phyloP scores from a whole-genome alignment of 2,329 filamentous ascomycete genomes.

The Epichloe baconii region DNA sequence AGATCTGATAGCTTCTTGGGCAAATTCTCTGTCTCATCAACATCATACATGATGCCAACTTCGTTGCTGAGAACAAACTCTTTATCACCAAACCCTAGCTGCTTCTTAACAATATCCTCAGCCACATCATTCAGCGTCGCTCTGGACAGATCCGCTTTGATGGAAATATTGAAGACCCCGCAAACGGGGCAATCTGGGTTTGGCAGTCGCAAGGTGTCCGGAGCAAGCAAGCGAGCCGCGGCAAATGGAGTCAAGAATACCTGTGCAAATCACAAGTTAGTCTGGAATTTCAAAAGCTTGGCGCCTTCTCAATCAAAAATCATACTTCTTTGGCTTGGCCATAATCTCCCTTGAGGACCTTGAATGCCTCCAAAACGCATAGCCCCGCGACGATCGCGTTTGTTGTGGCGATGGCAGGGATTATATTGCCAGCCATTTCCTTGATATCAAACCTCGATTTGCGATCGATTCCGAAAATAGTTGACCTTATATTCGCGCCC shows the following conservation, averaged over 20 bases:
- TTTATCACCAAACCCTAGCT: slow-evolving; percentile 63
- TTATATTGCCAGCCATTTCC: slow-evolving; percentile 98
- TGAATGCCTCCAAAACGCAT: slow-evolving; percentile 86
- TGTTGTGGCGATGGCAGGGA: slow-evolving; percentile 93
- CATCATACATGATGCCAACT: slow-evolving; percentile 70
- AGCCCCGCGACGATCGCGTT: slow-evolving; percentile 92
- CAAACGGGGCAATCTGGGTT: slow-evolving; percentile 79
- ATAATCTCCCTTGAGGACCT: slow-evolving; percentile 67
- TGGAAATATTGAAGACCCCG: slow-evolving; percentile 53
- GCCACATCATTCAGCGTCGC: slow-evolving; percentile 73
- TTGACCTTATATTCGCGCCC: slow-evolving; percentile 77
- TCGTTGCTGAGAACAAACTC: slow-evolving; percentile 71
- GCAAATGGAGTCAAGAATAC: slow-evolving; percentile 67
- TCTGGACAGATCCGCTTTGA: slow-evolving; percentile 54
- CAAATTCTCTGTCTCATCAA: slow-evolving; percentile 78
- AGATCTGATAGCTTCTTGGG: slow-evolving; percentile 66
- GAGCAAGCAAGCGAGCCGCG: slow-evolving; percentile 42
- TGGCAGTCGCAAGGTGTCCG: slow-evolving; percentile 46
- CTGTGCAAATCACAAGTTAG: slow-evolving; percentile 21
- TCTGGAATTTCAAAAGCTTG: not conserved
- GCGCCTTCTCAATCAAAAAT: not conserved
- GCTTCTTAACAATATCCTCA: slow-evolving; percentile 53
- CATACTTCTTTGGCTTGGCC: slow-evolving; percentile 59
- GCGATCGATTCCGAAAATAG: slow-evolving; percentile 75
- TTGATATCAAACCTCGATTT: slow-evolving; percentile 96